Evolutionary conservation across 371 early-diverging fungal species (phyloP), one percentile per base, ranked within the genome.

Genomic region (Mucor mucedo): DNA sequence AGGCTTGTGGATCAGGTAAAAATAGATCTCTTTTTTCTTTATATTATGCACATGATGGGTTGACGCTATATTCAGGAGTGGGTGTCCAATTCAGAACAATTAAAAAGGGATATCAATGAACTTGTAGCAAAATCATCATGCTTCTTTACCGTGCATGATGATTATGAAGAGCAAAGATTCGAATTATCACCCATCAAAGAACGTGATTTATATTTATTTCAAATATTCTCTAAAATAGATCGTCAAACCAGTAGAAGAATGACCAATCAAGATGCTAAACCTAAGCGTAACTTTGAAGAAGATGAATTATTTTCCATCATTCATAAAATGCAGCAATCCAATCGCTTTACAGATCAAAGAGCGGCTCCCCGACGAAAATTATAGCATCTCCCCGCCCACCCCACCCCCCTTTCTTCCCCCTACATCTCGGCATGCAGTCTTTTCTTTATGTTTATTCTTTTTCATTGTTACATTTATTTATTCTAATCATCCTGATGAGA

Each of bases 1-100:
- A 50, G 71, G 33, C 52, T 75, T 30, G 56, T 52, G 40, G 60
- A 66, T 65, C 75, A 75, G 63, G 75, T 65, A 72, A 21, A 21
- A 21, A 21, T 21, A 21, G 21, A 21, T 21, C 0, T 21, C 21
- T 21, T 21, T 21, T 21, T 21, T 0, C 1, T 21, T 21, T 21
- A 1, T 21, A 21, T 21, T 21, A 21, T 21, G 21, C 21, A 21
- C 21, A 21, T 21, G 21, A 21, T 21, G 21, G 21, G 35, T 35
- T 35, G 35, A 35, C 8, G 35, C 35, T 35, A 35, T 35, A 33
- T 2, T 1, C 13, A 50, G 58, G 58, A 58, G n/a, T 58, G 58
- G 58, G 47, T 58, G 2, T 58, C 58, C 4, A 58, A 58, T 27
- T 33, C 58, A 35, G 58, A 58, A n/a, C 58, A 58, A 13, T 33